Conservation (phyloP, 2,329 filamentous ascomycete species). For the Colletotrichum sp. region DNA sequence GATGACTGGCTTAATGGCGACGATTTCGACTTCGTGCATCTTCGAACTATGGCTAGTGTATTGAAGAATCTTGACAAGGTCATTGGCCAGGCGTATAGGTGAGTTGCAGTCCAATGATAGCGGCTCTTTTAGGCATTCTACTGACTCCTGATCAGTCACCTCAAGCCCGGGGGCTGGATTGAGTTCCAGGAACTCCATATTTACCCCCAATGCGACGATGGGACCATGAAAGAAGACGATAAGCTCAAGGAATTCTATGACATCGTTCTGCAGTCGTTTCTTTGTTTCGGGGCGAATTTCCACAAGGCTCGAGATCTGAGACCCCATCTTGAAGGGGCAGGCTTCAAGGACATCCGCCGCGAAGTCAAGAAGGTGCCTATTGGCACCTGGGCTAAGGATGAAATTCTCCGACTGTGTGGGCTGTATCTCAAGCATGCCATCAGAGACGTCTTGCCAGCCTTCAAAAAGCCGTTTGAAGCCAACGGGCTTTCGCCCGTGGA, state of each 20-base stretch:
- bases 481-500: slow-evolving; percentile 38
- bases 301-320: slow-evolving; percentile 38
- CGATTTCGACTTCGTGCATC: slow-evolving; percentile 63
- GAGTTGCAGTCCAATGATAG: too few species aligned
- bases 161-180: slow-evolving; percentile 55
- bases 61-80: slow-evolving; percentile 57
- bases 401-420: slow-evolving; percentile 43
- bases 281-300: slow-evolving; percentile 35
- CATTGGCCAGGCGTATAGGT: slow-evolving; percentile 33
- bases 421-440: slow-evolving; percentile 49
- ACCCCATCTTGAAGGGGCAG: slow-evolving; percentile 39
- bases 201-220: slow-evolving; percentile 48
- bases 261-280: slow-evolving; percentile 29
- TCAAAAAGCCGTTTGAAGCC: slow-evolving; percentile 45
- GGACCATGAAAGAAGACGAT: slow-evolving; percentile 45
- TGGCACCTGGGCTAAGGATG: slow-evolving; percentile 48
- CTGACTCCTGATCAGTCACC: slow-evolving; percentile 31
- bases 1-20: slow-evolving; percentile 59
- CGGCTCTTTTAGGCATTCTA: too few species aligned
- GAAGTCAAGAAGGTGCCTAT: slow-evolving; percentile 50
- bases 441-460: slow-evolving; percentile 44
- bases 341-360: slow-evolving; percentile 49
- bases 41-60: slow-evolving; percentile 51
- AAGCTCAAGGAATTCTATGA: slow-evolving; percentile 33
- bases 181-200: slow-evolving; percentile 54